phyloP scores from a whole-genome alignment of 352 stramenopile genomes.

The Phytophthora vignae region DNA sequence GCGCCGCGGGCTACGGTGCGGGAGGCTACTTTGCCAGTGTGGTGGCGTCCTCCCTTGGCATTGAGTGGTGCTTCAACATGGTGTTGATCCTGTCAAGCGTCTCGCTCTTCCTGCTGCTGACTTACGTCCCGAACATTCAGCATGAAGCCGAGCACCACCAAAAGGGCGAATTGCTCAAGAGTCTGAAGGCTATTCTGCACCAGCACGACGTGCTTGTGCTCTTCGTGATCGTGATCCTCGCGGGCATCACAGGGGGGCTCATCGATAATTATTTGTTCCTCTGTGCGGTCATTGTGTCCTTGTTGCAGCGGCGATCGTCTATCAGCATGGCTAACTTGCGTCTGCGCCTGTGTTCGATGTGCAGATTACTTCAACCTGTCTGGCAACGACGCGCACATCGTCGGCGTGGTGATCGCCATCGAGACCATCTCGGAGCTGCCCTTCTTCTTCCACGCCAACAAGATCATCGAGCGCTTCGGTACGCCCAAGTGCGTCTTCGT shows the following conservation, averaged over 20 bases:
- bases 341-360: too few relatives aligned
- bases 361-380: constrained; percentile 42
- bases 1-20: constrained; percentile 51
- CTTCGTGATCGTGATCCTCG: constrained; percentile 45
- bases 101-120: constrained; percentile 43
- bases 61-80: constrained; percentile 59
- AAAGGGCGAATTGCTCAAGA: constrained; percentile 42
- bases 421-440: constrained; percentile 55
- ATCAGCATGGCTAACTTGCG: too few relatives aligned
- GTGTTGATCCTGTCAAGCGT: constrained; percentile 49
- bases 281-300: constrained; percentile 2
- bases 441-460: constrained; percentile 60
- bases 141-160: constrained; percentile 39
- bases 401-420: constrained; percentile 47
- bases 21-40: constrained; percentile 55
- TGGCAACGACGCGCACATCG: constrained; percentile 43
- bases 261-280: constrained; percentile 50
- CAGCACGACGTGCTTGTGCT: constrained; percentile 45
- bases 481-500: constrained; percentile 45
- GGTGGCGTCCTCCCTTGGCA: constrained; percentile 46
- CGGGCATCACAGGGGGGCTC: constrained; percentile 42
- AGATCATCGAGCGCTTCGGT: constrained; percentile 48
- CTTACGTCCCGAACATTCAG: constrained; percentile 50
- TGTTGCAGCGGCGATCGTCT: too few relatives aligned
- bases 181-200: constrained; percentile 35